A percentile compares a stretch with the other conserved stretches of the same genome.
Conservation (phyloP, 192 early-diverging fungal genomes). For the Coemansia sp. region DNA sequence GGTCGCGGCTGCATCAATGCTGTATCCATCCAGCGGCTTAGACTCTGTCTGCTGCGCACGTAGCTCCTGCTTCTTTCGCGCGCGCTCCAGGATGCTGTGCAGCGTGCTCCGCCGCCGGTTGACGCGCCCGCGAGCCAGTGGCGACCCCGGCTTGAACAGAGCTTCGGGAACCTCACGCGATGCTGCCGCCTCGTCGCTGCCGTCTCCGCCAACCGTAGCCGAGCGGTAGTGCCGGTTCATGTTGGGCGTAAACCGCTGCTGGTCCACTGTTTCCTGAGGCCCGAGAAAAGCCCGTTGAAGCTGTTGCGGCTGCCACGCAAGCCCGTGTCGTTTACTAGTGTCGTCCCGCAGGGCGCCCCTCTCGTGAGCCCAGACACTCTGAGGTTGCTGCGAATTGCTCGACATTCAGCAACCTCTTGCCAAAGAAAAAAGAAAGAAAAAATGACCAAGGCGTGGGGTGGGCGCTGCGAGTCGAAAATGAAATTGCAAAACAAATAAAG, state of each 20-base stretch:
- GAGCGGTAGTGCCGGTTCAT: constrained; percentile 49
- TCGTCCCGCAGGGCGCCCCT: constrained; percentile 24
- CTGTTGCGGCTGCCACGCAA: constrained; percentile 3
- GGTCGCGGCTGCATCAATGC: background rate
- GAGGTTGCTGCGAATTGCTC: constrained; percentile 34
- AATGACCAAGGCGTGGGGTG: background rate
- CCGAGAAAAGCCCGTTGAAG: background rate
- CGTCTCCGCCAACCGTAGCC: constrained; percentile 36
- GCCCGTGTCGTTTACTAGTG: background rate
- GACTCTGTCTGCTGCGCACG: background rate
- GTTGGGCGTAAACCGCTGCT: constrained; percentile 45
- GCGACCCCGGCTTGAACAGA: constrained; percentile 19
- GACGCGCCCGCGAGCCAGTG: constrained; percentile 23
- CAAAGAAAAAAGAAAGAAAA: background rate
- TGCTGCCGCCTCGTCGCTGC: background rate
- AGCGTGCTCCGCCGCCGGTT: constrained; percentile 45
- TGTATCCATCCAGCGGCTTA: background rate
- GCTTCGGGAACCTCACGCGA: constrained; percentile 25
- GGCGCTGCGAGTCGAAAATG: too few species aligned
- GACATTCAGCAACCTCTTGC: too few species aligned
- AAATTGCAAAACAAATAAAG: too few species aligned
- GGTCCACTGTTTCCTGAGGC: constrained; percentile 7
- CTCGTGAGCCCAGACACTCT: constrained; percentile 28
- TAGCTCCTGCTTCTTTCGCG: constrained; percentile 29
- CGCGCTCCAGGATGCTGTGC: constrained; percentile 43